Evolutionary conservation across 1,284 basidiomycete species (phyloP).

Genomic region (Cryptococcus jaspeensis): DNA sequence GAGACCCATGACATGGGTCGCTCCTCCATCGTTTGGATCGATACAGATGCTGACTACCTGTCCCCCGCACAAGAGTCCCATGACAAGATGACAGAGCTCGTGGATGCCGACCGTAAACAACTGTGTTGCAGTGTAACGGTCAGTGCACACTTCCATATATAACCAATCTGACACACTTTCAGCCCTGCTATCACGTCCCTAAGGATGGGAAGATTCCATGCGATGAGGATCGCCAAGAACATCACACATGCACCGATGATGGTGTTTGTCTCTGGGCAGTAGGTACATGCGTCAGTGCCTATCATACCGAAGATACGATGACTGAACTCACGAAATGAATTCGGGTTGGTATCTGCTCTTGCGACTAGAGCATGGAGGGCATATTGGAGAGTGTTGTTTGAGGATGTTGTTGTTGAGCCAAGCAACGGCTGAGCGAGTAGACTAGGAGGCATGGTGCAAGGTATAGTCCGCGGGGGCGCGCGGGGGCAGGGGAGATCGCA

Average conservation of each 20-base stretch:
- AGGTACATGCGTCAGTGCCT: not conserved
- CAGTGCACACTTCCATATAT: not conserved
- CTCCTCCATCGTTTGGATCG: constrained; percentile 50
- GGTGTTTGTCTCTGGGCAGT: constrained; percentile 42
- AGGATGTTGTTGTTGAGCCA: not conserved
- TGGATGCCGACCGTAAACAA: constrained; percentile 48
- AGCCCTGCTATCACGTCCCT: constrained; percentile 43
- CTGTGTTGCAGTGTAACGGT: constrained; percentile 19
- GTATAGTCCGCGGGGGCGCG: too few species aligned
- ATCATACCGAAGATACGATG: not conserved
- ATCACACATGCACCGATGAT: constrained; percentile 49
- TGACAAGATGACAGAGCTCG: constrained; percentile 45
- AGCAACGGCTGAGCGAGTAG: not conserved
- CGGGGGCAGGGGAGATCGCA: too few species aligned
- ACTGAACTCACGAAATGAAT: constrained; percentile 38
- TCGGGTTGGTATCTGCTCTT: constrained; percentile 29
- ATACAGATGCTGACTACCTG: constrained; percentile 47
- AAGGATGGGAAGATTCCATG: constrained; percentile 48
- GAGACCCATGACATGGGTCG: constrained; percentile 43
- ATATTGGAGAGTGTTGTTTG: not conserved
- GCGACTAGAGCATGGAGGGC: constrained; percentile 14
- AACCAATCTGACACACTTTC: constrained; percentile 32
- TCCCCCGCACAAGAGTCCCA: constrained; percentile 47
- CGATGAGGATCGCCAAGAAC: constrained; percentile 40
- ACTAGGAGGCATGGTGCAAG: constrained; percentile 3